phyloP scores from a whole-genome alignment of 495 filamentous ascomycete genomes.

The Astrothelium macrocarpum region DNA sequence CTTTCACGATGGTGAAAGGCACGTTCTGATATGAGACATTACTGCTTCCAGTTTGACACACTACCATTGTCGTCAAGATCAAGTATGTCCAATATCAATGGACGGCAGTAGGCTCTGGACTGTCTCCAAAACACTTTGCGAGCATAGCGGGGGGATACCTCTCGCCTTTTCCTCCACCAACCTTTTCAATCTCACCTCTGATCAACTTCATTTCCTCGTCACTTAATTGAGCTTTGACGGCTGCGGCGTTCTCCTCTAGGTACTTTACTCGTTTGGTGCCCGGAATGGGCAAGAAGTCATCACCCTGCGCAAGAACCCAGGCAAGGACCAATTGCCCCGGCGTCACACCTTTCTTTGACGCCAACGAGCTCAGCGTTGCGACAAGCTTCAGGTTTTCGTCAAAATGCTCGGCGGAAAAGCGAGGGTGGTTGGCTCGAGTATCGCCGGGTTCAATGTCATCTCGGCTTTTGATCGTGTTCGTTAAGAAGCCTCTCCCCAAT shows the following conservation, averaged over 20 bases:
- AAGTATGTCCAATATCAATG: not conserved
- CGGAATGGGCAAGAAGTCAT: constrained; percentile 44
- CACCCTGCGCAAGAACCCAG: constrained; percentile 40
- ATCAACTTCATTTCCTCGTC: constrained; percentile 43
- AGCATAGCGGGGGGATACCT: constrained; percentile 27
- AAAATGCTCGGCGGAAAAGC: constrained; percentile 43
- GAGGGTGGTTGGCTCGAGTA: constrained; percentile 33
- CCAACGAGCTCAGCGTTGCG: constrained; percentile 33
- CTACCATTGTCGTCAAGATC: not conserved
- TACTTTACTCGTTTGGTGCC: constrained; percentile 48
- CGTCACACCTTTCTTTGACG: constrained; percentile 35
- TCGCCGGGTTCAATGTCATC: constrained; percentile 31
- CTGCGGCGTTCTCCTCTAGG: constrained; percentile 48
- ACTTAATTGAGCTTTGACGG: constrained; percentile 38
- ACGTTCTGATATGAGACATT: too few relatives aligned
- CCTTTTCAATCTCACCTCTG: constrained; percentile 35
- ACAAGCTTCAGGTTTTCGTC: constrained; percentile 41
- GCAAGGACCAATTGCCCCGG: constrained; percentile 29
- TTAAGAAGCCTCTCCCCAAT: constrained; percentile 40
- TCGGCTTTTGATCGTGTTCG: constrained; percentile 27
- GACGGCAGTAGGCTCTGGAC: constrained; percentile 17
- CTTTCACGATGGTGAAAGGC: too few relatives aligned
- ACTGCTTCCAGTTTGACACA: too few relatives aligned
- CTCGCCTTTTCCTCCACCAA: constrained; percentile 29
- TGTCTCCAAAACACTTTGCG: constrained; percentile 30